Base-by-base conservation (phyloP, 257 asterid species). In the Nicotiana benthamiana region DNA sequence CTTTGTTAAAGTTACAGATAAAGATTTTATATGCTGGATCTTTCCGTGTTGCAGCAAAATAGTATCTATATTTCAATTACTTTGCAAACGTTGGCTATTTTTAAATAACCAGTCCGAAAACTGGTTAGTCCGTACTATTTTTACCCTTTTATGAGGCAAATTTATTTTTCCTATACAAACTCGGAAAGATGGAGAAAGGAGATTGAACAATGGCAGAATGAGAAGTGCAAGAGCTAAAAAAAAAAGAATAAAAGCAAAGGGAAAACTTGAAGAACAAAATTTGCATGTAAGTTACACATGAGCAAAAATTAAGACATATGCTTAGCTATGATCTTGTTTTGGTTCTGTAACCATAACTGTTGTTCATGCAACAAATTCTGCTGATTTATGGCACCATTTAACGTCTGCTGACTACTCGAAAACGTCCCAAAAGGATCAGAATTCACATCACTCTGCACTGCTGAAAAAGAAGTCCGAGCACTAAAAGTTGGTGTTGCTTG, bases 291-390 rank as follows among this genome's bases (percentile, higher is more conserved):
- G 16, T 0, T 62, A n/a, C 4, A 48, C 6, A 34, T 4, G 4
- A 36, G 0, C 43, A 79, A 53, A 53, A 48, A 12, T 84, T 74
- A 90, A 46, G 86, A 79, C 79, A 46, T 75, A 80, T 88, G 87
- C 86, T 92, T 93, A 30, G 88, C 92, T 76, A 92, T 84, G 66
- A 92, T 93, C 89, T 89, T 93, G 85, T 88, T 89, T 81, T 93
- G 96, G 82, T 93, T 86, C 66, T 90, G 94, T 86, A 93, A 83
- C 97, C 97, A 91, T 88, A 88, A 16, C 17, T 90, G 84, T 72
- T 90, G 95, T 75, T 92, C 90, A 5, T 75, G 90, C 77, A 77
- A 61, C 83, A 88, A 80, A 62, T 88, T 88, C 68, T 87, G 86
- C 56, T 85, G 87, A 85, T 86, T 85, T 85, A 15, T 30, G 32